These are phyloP conservation scores for Amphirosellinia nigrospora DNA, from an alignment of 495 filamentous ascomycete species.

Conservation along the genomic window DNA sequence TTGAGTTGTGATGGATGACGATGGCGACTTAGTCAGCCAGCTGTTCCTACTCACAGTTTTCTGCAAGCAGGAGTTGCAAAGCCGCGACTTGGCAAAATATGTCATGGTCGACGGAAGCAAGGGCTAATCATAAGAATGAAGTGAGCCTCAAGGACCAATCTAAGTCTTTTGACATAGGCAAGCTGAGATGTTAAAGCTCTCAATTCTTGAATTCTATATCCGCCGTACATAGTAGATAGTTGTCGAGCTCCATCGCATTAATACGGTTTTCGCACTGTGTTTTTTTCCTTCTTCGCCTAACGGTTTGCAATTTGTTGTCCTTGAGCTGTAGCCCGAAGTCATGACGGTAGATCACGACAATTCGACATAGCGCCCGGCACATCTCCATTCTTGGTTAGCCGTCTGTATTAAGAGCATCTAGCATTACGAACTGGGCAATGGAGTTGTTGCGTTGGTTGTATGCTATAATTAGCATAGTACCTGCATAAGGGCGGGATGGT, in stretches of 20 bases:
- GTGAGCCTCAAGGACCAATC: not conserved
- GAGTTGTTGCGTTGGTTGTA: not conserved
- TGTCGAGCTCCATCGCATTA: not conserved
- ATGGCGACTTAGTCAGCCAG: conserved; percentile 1
- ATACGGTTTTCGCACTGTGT: conserved; percentile 6
- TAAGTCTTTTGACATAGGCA: too few species aligned
- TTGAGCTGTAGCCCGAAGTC: not conserved
- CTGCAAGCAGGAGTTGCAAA: conserved; percentile 35
- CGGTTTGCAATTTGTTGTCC: not conserved
- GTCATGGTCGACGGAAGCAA: conserved; percentile 20
- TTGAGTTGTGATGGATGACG: conserved; percentile 19
- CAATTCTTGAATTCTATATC: not conserved
- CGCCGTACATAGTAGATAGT: not conserved
- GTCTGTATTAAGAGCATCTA: not conserved
- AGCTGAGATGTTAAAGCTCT: not conserved
- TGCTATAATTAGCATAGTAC: not conserved
- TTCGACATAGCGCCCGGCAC: too few species aligned
- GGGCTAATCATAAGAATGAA: not conserved
- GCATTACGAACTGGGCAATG: not conserved
- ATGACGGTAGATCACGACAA: not conserved
- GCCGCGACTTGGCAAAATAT: conserved; percentile 33
- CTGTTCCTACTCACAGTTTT: conserved; percentile 25
- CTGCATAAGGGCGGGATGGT: not conserved
- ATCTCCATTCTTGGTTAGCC: conserved; percentile 1
- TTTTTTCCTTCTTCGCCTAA: not conserved